A percentile compares a stretch with the other conserved stretches of the same genome.
These are phyloP conservation scores for Circinella minor DNA, from an alignment of 371 early-diverging fungal species.

Conservation along the genomic window DNA sequence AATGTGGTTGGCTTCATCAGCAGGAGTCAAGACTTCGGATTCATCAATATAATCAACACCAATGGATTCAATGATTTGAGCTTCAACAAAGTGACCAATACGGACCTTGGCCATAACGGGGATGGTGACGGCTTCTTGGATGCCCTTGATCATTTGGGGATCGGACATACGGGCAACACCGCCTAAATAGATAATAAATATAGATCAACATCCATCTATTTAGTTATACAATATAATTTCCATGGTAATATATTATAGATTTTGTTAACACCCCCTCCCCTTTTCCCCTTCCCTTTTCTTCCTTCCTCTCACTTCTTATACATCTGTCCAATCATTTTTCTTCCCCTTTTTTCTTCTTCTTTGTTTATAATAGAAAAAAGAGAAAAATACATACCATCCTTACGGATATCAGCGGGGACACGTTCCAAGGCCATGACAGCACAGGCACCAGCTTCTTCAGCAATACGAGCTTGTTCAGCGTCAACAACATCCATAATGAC, in stretches of 20 bases:
- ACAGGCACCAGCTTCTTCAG: slow-evolving; percentile 97
- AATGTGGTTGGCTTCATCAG: slow-evolving; percentile 93
- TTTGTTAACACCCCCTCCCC: no score
- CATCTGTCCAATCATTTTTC: no score
- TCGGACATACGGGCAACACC: slow-evolving; percentile 99
- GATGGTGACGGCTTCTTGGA: slow-evolving; percentile 93
- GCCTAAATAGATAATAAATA: slow-evolving; percentile 47
- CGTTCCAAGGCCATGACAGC: slow-evolving; percentile 99
- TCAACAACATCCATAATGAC: slow-evolving; percentile 99
- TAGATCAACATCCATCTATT: background rate
- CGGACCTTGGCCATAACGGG: slow-evolving; percentile 99
- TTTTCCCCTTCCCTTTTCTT: no score
- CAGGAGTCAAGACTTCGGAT: slow-evolving; percentile 95
- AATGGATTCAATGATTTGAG: slow-evolving; percentile 91
- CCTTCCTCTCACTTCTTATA: no score
- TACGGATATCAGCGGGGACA: slow-evolving; percentile 98
- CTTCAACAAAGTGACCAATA: slow-evolving; percentile 99
- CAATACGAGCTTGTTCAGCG: slow-evolving; percentile 96
- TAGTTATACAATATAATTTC: no score
- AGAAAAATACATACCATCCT: slow-evolving; percentile 71
- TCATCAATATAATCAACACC: slow-evolving; percentile 97
- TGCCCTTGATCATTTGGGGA: slow-evolving; percentile 96
- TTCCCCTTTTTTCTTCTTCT: no score
- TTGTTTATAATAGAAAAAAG: no score
- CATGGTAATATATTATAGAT: no score